Conservation (phyloP, 2,329 filamentous ascomycete genomes). For the Nigrograna mackinnonii region DNA sequence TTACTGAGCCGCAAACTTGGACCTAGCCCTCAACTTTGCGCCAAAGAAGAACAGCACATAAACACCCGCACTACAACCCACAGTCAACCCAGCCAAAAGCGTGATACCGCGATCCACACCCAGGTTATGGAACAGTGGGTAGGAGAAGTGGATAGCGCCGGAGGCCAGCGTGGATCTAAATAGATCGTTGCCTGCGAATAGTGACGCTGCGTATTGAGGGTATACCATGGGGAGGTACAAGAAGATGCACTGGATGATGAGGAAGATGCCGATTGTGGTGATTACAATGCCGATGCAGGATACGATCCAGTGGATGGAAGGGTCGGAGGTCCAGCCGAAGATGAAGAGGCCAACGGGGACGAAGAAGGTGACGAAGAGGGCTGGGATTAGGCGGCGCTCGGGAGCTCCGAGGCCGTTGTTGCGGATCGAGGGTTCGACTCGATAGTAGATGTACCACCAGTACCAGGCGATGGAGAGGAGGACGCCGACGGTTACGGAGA, state of each 20-base stretch:
- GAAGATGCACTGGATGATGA: constrained; percentile 55
- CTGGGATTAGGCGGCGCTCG: constrained; percentile 77
- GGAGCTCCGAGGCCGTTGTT: constrained; percentile 69
- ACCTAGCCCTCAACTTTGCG: constrained; percentile 30
- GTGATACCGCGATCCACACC: constrained; percentile 62
- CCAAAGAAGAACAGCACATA: constrained; percentile 59
- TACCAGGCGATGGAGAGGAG: constrained; percentile 64
- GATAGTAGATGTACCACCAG: constrained; percentile 80
- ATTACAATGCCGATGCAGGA: constrained; percentile 58
- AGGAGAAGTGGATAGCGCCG: constrained; percentile 62
- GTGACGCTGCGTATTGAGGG: constrained; percentile 50
- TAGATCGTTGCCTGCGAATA: constrained; percentile 68
- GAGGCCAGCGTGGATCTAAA: constrained; percentile 60
- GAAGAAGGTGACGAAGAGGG: constrained; percentile 56
- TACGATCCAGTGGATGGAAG: constrained; percentile 60
- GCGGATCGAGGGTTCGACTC: constrained; percentile 60
- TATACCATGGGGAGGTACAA: constrained; percentile 69
- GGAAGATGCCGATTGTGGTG: constrained; percentile 49
- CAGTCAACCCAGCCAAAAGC: constrained; percentile 53
- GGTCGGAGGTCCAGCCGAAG: constrained; percentile 70
- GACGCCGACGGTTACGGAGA: constrained; percentile 77
- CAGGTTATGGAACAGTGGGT: constrained; percentile 62
- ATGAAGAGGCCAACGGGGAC: constrained; percentile 69
- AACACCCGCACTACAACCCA: constrained; percentile 56
- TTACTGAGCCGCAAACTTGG: constrained; percentile 36